Percentiles rank a stretch among this genome's conserved stretches.
Conservation (phyloP, 2,329 filamentous ascomycete genomes). For the Aschersonia sp. region DNA sequence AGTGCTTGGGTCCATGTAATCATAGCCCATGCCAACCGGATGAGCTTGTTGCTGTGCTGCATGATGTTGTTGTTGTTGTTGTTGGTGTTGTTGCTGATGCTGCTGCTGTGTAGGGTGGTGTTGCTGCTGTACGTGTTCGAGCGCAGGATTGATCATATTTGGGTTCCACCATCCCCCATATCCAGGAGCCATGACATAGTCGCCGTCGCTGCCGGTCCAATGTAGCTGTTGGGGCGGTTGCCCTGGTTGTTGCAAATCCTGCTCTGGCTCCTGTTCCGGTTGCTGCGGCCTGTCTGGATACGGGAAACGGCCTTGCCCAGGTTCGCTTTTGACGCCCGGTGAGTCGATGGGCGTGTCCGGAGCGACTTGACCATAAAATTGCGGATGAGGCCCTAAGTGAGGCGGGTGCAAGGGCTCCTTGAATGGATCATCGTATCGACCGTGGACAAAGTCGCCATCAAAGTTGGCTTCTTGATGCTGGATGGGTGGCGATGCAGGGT, state of each 20-base stretch:
- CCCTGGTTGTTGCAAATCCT: conserved; percentile 1
- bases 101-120: conserved; percentile 6
- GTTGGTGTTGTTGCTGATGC: conserved; percentile 9
- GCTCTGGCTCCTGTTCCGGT: conserved; percentile 12
- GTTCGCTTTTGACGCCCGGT: conserved; percentile 18
- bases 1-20: conserved; percentile 14
- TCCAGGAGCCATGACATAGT: conserved; percentile 11
- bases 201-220: conserved; percentile 12
- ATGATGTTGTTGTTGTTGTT: conserved; percentile 7
- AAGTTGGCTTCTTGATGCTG: conserved; percentile 12
- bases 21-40: conserved; percentile 23
- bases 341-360: conserved; percentile 24
- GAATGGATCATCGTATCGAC: conserved; percentile 24
- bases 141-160: conserved; percentile 13
- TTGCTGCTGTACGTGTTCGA: conserved; percentile 5
- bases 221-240: conserved; percentile 4
- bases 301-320: conserved; percentile 12
- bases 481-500: conserved; percentile 11
- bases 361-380: conserved; percentile 16
- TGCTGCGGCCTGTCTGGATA: conserved; percentile 7
- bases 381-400: conserved; percentile 10
- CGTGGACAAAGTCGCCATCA: conserved; percentile 17
- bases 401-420: conserved; percentile 12
- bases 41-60: conserved; percentile 10
- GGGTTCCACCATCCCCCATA: conserved; percentile 17